Evolutionary conservation across 2,329 filamentous ascomycete species (phyloP).

Genomic region (Eurotiales sp.): DNA sequence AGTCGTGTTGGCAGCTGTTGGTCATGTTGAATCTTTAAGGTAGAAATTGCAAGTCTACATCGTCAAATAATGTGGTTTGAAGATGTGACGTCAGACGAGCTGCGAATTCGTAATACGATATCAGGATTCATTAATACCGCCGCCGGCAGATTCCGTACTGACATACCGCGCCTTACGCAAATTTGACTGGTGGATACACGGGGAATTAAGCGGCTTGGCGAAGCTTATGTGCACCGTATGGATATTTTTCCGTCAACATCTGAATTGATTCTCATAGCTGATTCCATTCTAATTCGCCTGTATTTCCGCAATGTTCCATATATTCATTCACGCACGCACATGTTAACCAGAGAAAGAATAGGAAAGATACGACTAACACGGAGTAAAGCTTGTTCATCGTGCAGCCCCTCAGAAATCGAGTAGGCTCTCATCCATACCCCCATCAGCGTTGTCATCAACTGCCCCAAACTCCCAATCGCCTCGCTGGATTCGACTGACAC

Average conservation of each 20-base stretch:
- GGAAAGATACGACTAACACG: not conserved
- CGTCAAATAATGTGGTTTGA: too few relatives aligned
- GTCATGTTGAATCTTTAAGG: too few relatives aligned
- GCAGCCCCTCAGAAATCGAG: conserved; percentile 8
- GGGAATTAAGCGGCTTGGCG: conserved; percentile 5
- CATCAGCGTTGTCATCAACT: conserved; percentile 28
- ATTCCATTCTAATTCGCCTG: not conserved
- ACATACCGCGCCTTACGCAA: too few relatives aligned
- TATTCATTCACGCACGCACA: not conserved
- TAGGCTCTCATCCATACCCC: conserved; percentile 7
- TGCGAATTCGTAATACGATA: too few relatives aligned
- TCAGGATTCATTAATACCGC: too few relatives aligned
- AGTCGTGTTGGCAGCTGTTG: too few relatives aligned
- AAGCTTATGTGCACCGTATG: conserved; percentile 2
- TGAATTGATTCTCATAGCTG: not conserved
- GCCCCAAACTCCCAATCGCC: conserved; percentile 77
- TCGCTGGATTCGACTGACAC: conserved; percentile 80
- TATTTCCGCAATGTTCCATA: not conserved
- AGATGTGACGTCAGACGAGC: too few relatives aligned
- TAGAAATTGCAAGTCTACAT: too few relatives aligned
- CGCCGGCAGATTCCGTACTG: too few relatives aligned
- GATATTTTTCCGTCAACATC: too few relatives aligned
- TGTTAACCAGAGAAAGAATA: not conserved
- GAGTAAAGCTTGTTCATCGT: not conserved
- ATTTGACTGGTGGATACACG: too few relatives aligned